A percentile compares a stretch with the other conserved stretches of the same genome.
Conservation (phyloP, 2,329 filamentous ascomycete species). For the Alternaria metachromatica region DNA sequence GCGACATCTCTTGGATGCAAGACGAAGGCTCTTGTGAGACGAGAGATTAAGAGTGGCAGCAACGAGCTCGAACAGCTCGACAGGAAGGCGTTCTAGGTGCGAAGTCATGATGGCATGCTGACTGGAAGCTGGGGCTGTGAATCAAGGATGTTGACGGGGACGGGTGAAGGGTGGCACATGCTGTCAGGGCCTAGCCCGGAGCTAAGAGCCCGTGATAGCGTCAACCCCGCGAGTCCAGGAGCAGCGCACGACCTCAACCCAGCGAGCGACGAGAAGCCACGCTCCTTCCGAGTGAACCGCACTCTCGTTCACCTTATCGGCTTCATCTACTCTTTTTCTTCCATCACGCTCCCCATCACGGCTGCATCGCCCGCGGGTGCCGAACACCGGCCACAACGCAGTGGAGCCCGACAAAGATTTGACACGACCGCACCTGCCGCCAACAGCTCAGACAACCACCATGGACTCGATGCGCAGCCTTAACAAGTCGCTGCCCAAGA, state of each 20-base stretch:
- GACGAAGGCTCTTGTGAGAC: slow-evolving; percentile 29
- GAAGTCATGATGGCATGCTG: slow-evolving; percentile 24
- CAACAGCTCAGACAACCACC: not conserved
- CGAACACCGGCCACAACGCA: slow-evolving; percentile 4
- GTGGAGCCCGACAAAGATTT: slow-evolving; percentile 5
- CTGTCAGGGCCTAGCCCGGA: not conserved
- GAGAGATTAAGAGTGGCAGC: slow-evolving; percentile 21
- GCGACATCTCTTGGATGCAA: slow-evolving; percentile 31
- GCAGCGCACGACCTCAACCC: not conserved
- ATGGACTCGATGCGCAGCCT: slow-evolving; percentile 53
- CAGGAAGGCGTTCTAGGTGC: slow-evolving; percentile 34
- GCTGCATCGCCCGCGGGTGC: not conserved
- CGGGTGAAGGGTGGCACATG: not conserved
- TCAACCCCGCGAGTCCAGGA: slow-evolving; percentile 14
- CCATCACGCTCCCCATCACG: not conserved
- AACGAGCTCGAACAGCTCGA: slow-evolving; percentile 39
- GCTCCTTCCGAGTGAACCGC: slow-evolving; percentile 11
- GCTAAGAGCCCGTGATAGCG: slow-evolving; percentile 9
- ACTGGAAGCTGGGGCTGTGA: not conserved
- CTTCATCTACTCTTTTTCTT: not conserved
- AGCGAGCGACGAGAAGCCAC: slow-evolving; percentile 2
- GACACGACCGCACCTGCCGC: not conserved
- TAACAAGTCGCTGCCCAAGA: slow-evolving; percentile 49
- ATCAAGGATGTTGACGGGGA: not conserved
- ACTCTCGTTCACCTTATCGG: not conserved